These are phyloP conservation scores for Boletellus deceptivus DNA, from an alignment of 1,284 basidiomycete species.

Conservation along the genomic window DNA sequence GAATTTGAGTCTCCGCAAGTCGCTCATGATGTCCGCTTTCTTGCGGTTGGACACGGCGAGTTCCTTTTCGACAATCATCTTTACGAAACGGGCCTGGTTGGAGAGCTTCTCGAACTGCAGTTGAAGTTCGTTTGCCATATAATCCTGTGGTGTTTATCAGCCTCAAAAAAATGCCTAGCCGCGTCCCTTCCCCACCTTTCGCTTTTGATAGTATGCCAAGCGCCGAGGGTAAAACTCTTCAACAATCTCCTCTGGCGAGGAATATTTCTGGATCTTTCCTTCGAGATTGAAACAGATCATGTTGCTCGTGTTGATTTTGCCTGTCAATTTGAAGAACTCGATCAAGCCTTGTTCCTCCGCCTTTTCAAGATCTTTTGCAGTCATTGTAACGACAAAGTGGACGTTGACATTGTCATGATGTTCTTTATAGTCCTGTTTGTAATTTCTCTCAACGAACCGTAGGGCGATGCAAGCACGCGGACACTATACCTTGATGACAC, in stretches of 20 bases:
- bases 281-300: constrained; percentile 99
- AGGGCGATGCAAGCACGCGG: background rate
- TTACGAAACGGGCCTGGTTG: constrained; percentile 96
- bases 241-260: constrained; percentile 87
- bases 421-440: constrained; percentile 86
- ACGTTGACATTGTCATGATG: constrained; percentile 93
- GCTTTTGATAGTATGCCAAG: constrained; percentile 89
- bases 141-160: constrained; percentile 54
- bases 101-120: constrained; percentile 80
- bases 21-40: constrained; percentile 82
- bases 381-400: constrained; percentile 87
- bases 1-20: constrained; percentile 86
- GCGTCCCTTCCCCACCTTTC: constrained; percentile 64
- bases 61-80: constrained; percentile 91
- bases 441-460: background rate
- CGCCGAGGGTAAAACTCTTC: constrained; percentile 93
- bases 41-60: constrained; percentile 93
- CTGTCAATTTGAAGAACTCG: constrained; percentile 90
- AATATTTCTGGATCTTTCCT: constrained; percentile 95
- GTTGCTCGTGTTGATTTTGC: constrained; percentile 86
- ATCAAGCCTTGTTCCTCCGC: constrained; percentile 87
- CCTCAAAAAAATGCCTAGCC: background rate
- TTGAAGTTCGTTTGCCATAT: constrained; percentile 84
- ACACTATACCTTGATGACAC: constrained; percentile 56
- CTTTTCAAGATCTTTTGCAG: constrained; percentile 78